Conservation (phyloP, 306 rosid species). For the Fragaria ananassa region DNA sequence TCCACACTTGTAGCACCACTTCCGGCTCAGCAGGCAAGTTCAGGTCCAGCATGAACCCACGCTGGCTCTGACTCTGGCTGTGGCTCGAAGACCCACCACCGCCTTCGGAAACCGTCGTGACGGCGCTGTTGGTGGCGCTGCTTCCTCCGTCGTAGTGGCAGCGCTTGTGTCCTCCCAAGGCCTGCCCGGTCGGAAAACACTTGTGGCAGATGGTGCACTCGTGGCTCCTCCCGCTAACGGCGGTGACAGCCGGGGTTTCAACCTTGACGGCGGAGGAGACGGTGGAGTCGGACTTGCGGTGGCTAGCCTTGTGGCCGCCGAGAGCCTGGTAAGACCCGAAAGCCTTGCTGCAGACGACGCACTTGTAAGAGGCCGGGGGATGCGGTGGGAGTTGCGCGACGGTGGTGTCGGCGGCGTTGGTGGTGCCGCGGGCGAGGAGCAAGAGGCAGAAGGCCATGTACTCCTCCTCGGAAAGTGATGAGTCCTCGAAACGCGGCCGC, state of each 20-base stretch:
- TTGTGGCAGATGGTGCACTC: constrained; percentile 87
- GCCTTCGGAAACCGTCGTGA: constrained; percentile 51
- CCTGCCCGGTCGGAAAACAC: constrained; percentile 82
- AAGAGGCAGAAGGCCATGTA: constrained; percentile 97
- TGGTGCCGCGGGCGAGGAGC: constrained; percentile 71
- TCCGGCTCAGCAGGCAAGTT: constrained; percentile 80
- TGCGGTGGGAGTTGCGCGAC: neutral
- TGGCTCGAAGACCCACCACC: constrained; percentile 33
- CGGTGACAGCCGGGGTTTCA: neutral
- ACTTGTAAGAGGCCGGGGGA: constrained; percentile 39
- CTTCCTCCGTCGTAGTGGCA: constrained; percentile 85
- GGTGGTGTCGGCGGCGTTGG: neutral
- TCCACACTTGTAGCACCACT: constrained; percentile 28
- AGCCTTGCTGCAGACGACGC: constrained; percentile 66
- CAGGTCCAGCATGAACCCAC: constrained; percentile 52
- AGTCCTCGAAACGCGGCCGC: constrained; percentile 44
- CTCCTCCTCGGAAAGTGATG: constrained; percentile 63
- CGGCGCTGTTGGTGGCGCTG: constrained; percentile 30
- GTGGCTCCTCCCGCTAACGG: constrained; percentile 44
- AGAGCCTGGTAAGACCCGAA: constrained; percentile 85
- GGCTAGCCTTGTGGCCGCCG: constrained; percentile 96
- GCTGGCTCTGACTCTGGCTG: constrained; percentile 36
- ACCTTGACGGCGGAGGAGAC: constrained; percentile 13
- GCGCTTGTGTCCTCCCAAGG: constrained; percentile 94
- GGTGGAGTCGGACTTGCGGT: constrained; percentile 50